A percentile compares a stretch with the other conserved stretches of the same genome.
phyloP scores from a whole-genome alignment of 495 filamentous ascomycete genomes.

The Venustampulla echinocandica region DNA sequence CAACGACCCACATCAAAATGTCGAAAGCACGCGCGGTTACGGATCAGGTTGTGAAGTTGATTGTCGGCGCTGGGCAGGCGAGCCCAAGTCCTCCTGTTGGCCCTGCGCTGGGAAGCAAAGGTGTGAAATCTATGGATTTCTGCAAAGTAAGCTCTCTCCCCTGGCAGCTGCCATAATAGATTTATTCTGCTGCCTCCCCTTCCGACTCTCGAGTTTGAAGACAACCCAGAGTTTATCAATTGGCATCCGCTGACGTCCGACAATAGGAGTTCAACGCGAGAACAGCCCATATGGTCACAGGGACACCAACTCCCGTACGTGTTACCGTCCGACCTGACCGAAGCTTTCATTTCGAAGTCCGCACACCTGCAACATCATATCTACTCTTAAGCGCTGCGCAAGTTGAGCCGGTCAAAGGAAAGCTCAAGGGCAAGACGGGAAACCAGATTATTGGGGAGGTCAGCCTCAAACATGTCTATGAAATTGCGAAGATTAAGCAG shows the following conservation, averaged over 20 bases:
- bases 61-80: slow-evolving; percentile 95
- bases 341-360: slow-evolving; percentile 85
- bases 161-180: neutral
- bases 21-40: slow-evolving; percentile 61
- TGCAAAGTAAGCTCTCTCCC: slow-evolving; percentile 64
- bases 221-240: neutral
- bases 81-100: slow-evolving; percentile 95
- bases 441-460: slow-evolving; percentile 71
- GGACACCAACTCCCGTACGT: slow-evolving; percentile 80
- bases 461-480: slow-evolving; percentile 92
- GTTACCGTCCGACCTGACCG: slow-evolving; percentile 91
- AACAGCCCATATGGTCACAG: slow-evolving; percentile 72
- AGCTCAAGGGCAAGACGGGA: slow-evolving; percentile 69
- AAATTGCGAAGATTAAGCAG: slow-evolving; percentile 96
- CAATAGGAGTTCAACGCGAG: slow-evolving; percentile 92
- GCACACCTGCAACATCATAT: slow-evolving; percentile 85
- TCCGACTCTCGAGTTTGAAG: slow-evolving; percentile 10
- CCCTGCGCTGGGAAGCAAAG: slow-evolving; percentile 92
- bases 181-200: neutral
- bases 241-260: neutral
- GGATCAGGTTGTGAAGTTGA: slow-evolving; percentile 92
- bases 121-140: slow-evolving; percentile 99
- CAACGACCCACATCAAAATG: no score
- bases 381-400: slow-evolving; percentile 79
- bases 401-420: slow-evolving; percentile 58